Evolutionary conservation across 352 stramenopile species (phyloP).

Genomic region (Pythium guiyangense): DNA sequence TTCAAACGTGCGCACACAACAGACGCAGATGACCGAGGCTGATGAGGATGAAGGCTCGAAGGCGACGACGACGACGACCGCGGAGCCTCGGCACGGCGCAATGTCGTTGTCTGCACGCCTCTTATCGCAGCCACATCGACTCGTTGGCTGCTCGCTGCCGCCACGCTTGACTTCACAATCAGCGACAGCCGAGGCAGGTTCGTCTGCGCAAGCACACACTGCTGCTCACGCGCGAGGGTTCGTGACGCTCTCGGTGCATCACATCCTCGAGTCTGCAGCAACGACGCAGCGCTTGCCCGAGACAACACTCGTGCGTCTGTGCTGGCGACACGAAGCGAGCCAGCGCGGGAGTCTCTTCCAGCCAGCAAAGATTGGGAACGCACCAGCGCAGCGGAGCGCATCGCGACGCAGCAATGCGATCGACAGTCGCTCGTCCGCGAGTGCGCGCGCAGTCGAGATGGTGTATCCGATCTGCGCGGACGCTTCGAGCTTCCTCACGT

Average conservation of each 20-base stretch:
- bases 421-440: neutral
- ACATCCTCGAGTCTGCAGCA: slow-evolving; percentile 12
- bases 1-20: no score
- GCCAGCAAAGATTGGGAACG: slow-evolving; percentile 12
- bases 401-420: slow-evolving; percentile 1
- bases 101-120: slow-evolving; percentile 5
- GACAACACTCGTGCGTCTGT: slow-evolving; percentile 11
- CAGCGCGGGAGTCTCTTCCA: slow-evolving; percentile 13
- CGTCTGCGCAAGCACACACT: neutral
- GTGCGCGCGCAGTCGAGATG: slow-evolving; percentile 10
- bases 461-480: slow-evolving; percentile 13
- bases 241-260: slow-evolving; percentile 10
- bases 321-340: slow-evolving; percentile 4
- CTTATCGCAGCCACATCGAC: slow-evolving; percentile 8
- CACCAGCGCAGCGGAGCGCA: neutral
- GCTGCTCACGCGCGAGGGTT: slow-evolving; percentile 1
- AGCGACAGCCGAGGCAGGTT: neutral
- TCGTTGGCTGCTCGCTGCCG: slow-evolving; percentile 11
- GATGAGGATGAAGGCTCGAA: no score
- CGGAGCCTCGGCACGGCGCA: no score
- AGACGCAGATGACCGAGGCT: no score
- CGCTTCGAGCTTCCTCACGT: slow-evolving; percentile 10
- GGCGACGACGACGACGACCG: neutral
- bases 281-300: slow-evolving; percentile 8
- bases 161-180: neutral